A percentile compares a stretch with the other conserved stretches of the same genome.
phyloP scores from a whole-genome alignment of 768 basidiomycete genomes.

The Suillus fuscotomentosus region DNA sequence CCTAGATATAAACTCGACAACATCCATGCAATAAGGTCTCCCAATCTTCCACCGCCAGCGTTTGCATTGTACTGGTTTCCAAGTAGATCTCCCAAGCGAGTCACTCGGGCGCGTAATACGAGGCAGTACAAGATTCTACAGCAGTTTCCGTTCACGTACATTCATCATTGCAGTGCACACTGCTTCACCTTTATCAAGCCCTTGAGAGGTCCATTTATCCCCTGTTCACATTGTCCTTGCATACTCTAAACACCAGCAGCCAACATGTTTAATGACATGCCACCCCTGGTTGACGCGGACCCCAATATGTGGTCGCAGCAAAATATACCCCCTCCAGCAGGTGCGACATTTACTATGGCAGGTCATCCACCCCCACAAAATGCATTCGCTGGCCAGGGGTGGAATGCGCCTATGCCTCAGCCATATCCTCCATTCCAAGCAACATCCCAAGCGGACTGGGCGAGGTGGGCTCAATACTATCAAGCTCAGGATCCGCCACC shows the following conservation, averaged over 20 bases:
- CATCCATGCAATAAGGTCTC: background rate
- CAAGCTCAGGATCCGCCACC: constrained; percentile 8
- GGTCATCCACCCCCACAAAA: constrained; percentile 13
- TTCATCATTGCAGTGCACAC: background rate
- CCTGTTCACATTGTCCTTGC: constrained; percentile 15
- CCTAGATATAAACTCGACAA: background rate
- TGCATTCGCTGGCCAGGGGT: constrained; percentile 11
- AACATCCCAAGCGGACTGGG: constrained; percentile 7
- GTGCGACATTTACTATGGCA: constrained; percentile 14
- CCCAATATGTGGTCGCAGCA: background rate
- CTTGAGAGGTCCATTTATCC: background rate
- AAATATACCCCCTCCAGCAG: constrained; percentile 25
- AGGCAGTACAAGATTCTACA: background rate
- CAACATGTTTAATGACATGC: constrained; percentile 23
- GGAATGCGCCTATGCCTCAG: constrained; percentile 1
- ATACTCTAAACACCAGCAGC: constrained; percentile 13
- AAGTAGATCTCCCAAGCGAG: background rate
- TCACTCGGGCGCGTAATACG: background rate
- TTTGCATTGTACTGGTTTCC: background rate
- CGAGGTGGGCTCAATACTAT: constrained; percentile 8
- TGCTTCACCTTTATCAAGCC: background rate
- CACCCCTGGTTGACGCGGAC: constrained; percentile 22
- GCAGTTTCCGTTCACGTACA: background rate
- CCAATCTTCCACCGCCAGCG: background rate
- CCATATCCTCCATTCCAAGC: constrained; percentile 1